Evolutionary conservation across 768 basidiomycete species (phyloP), one percentile per base, ranked within the genome.

Genomic region (Agaricus blazei): DNA sequence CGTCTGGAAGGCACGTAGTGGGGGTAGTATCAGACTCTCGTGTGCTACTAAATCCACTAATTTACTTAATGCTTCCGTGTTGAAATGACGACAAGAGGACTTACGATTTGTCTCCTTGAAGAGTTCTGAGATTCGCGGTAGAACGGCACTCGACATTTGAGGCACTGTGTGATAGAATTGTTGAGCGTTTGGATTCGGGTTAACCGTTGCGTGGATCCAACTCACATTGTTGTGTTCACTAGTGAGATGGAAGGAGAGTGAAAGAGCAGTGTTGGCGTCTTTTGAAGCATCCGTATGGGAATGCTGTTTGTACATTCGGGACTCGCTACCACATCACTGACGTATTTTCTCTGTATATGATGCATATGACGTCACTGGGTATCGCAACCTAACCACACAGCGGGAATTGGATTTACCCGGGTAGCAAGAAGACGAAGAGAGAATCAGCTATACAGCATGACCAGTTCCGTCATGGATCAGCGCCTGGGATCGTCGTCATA

Each of bases 1-100:
- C 38, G 54, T 53, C 3, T 52, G 57, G 27, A 58, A 58, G 14
- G 26, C 55, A 15, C 52, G 58, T 23, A 59, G 54, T 19, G 58
- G 53, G 28, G 58, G 49, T 6, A 59, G 49, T 26, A 34, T 50
- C 24, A 59, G 24, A 23, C 34, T 42, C 9, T 56, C 54, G 24
- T 49, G 40, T 11, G 43, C 48, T 2, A 44, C 48, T 56, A 44
- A 6, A 5, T 7, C 3, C 27, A 48, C 46, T 11, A 37, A 23
- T 34, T 49, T 3, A 49, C n/a, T 36, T n/a, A 24, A 23, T 29
- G 8, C 23, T 34, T 47, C 46, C 8, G 12, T 34, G 34, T 34
- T 34, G 15, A 11, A 2, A 14, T 9, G 28, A 23, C 9, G 27
- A 4, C 26, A 27, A 23, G 41, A 15, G 11, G 27, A 56, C 54